Evolutionary conservation across 805 yeast genomes (phyloP), one percentile per base, ranked within the genome.

Genomic region (Candida krabiensis): DNA sequence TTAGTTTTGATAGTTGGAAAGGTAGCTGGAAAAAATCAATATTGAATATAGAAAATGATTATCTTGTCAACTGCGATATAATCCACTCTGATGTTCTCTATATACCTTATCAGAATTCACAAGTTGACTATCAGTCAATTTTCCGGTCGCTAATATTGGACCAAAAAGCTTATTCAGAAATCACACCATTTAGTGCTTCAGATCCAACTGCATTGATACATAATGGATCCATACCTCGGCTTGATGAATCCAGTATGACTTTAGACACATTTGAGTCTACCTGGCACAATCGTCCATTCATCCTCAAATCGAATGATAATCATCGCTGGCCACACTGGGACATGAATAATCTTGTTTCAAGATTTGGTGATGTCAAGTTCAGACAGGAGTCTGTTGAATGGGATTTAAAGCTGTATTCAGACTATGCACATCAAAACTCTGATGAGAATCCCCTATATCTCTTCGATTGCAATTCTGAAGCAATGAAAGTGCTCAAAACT

Each of bases 361-460:
- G 81, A 36, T 87, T 82, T 46, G 78, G 87, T 2, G 58, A 72
- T 16, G 80, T 75, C 3, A 65, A 61, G 31, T 90, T 90, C 61
- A 75, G 91, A 38, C 96, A 89, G 60, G 97, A 90, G 61, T 78
- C 86, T 21, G 91, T 87, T 31, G 75, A 79, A 44, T 89, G 96
- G 96, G 72, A 80, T 3, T 64, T 89, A 16, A 49, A 65, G 2
- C 64, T 77, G 15, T 89, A 86, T 53, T 56, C 73, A 1, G 69
- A 79, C 36, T 89, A 89, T 55, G 72, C 82, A 50, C 52, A 62
- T 4, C 40, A 63, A 9, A 90, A 88, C 58, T 49, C 52, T 16
- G 97, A 89, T 60, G 96, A 89, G 57, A 79, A 83, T 16, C 96
- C 96, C 5, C 66, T 89, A 16, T 89, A 89, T 57, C 63, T 89